These are phyloP conservation scores for Populus trichocarpa DNA, from an alignment of 441 rosid species.

Conservation along the genomic window DNA sequence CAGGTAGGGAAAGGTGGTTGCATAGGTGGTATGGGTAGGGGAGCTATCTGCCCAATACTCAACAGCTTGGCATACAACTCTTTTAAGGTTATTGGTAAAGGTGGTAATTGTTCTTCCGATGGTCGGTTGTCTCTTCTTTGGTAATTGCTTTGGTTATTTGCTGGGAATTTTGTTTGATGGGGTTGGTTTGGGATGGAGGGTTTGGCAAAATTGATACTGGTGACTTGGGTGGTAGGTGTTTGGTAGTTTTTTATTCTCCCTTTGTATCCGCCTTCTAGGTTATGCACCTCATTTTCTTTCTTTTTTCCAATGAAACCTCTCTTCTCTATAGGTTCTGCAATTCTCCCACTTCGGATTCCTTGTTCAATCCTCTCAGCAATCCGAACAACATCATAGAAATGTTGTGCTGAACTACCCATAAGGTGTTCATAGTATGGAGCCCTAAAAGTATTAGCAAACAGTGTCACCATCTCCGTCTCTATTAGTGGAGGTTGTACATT, in stretches of 20 bases:
- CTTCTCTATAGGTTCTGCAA: rapidly evolving
- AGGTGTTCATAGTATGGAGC: neutral
- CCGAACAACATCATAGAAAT: neutral
- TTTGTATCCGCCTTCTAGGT: rapidly evolving
- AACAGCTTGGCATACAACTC: neutral
- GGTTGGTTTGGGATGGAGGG: neutral
- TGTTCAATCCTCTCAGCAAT: neutral
- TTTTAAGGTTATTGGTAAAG: neutral
- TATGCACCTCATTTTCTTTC: neutral
- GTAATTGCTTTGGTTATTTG: neutral
- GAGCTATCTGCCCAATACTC: neutral
- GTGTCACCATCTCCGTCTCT: neutral
- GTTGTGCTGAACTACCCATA: neutral
- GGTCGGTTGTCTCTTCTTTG: neutral
- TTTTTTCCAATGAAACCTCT: rapidly evolving
- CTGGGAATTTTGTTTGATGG: neutral
- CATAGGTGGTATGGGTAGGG: neutral
- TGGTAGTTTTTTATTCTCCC: rapidly evolving
- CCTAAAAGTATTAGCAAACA: neutral
- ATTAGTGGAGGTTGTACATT: neutral
- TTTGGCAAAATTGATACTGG: neutral
- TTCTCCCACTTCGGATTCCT: neutral
- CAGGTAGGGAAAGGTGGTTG: too few species aligned
- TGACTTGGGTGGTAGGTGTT: neutral
- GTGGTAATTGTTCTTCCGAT: neutral